Percentiles rank a stretch among this genome's conserved stretches.
phyloP scores from a whole-genome alignment of 257 asterid species.

The Solanum ossicruentum region DNA sequence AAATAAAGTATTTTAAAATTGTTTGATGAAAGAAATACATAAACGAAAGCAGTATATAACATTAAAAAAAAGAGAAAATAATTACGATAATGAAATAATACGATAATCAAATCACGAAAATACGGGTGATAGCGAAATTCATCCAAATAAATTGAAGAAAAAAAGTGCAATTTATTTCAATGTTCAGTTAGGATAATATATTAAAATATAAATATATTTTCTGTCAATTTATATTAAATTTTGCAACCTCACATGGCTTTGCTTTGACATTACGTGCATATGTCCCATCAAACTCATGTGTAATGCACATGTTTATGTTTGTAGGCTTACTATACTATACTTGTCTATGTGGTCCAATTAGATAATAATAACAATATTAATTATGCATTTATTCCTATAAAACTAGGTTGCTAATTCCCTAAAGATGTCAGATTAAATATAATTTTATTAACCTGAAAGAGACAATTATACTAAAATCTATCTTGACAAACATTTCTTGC shows the following conservation, averaged over 20 bases:
- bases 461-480: not conserved
- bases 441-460: not conserved
- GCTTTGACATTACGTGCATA: conserved; percentile 21
- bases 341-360: not conserved
- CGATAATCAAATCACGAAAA: not conserved
- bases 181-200: not conserved
- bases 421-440: not conserved
- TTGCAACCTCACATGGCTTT: conserved; percentile 27
- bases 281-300: conserved; percentile 6
- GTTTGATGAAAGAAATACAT: not conserved
- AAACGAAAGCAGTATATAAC: not conserved
- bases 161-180: not conserved
- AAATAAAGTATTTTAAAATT: not conserved
- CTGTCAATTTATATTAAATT: not conserved
- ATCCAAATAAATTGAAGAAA: not conserved
- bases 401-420: not conserved
- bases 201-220: not conserved
- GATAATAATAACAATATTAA: not conserved
- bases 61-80: not conserved
- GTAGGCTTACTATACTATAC: not conserved
- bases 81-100: not conserved
- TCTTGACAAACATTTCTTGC: not conserved
- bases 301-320: conserved; percentile 20
- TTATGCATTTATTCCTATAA: not conserved
- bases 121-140: too few relatives aligned